phyloP scores from a whole-genome alignment of 2,329 filamentous ascomycete genomes.

The Plectosphaerella cucumerina region DNA sequence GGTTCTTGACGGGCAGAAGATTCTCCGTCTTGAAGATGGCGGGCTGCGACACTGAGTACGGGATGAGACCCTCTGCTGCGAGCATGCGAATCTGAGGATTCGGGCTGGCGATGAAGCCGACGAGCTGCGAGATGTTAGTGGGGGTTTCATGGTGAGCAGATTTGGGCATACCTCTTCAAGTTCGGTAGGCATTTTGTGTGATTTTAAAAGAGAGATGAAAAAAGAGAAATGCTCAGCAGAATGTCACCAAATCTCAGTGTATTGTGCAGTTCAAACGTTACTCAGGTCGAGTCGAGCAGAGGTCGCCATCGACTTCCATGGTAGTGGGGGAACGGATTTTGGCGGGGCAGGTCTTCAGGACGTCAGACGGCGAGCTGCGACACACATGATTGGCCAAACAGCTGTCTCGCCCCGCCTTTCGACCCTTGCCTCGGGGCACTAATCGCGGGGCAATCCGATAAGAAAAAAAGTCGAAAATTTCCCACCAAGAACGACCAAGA shows the following conservation, averaged over 20 bases:
- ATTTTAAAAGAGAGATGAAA: neutral
- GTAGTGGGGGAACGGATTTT: constrained; percentile 1
- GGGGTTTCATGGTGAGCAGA: constrained; percentile 4
- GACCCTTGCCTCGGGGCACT: constrained; percentile 12
- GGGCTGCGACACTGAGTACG: constrained; percentile 71
- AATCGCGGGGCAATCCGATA: constrained; percentile 25
- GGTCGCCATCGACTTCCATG: too few relatives aligned
- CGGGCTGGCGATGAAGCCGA: constrained; percentile 88
- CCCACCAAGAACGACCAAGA: neutral
- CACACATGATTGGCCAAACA: constrained; percentile 5
- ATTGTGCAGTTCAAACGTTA: neutral
- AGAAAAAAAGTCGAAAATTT: constrained; percentile 20
- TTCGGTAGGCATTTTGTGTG: constrained; percentile 65
- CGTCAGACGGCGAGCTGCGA: constrained; percentile 1
- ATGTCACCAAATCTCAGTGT: constrained; percentile 3
- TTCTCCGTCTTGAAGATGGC: constrained; percentile 79
- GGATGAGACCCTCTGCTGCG: constrained; percentile 81
- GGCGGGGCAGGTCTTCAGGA: constrained; percentile 1
- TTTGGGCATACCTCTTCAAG: constrained; percentile 61
- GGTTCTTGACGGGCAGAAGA: constrained; percentile 74
- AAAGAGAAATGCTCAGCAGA: constrained; percentile 4
- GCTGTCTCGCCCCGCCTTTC: neutral
- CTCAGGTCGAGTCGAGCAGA: neutral
- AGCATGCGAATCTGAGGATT: constrained; percentile 87
- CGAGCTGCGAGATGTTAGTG: constrained; percentile 53